Percentiles rank a stretch among this genome's conserved stretches.
Conservation (phyloP, 768 basidiomycete species). For the Leucocoprinus leucothites region DNA sequence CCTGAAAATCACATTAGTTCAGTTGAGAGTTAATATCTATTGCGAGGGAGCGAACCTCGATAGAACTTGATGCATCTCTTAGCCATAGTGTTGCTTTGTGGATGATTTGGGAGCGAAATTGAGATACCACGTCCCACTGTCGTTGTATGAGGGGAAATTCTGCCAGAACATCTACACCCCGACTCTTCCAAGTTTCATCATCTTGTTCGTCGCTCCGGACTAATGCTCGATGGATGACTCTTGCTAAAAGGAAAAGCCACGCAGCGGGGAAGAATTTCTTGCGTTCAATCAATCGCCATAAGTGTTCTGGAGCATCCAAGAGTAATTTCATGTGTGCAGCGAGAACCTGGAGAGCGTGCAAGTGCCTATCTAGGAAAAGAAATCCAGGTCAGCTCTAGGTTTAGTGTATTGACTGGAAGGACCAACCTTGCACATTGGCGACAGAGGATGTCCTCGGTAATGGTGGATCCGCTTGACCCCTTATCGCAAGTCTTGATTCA, state of each 20-base stretch:
- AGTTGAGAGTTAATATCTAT: not conserved
- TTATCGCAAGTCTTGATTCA: conserved; percentile 55
- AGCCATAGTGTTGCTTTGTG: conserved; percentile 85
- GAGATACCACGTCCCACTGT: conserved; percentile 89
- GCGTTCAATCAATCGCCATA: conserved; percentile 84
- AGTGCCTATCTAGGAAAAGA: conserved; percentile 51
- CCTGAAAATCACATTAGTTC: conserved; percentile 35
- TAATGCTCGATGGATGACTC: conserved; percentile 80
- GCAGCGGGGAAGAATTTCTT: conserved; percentile 80
- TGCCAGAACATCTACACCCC: conserved; percentile 63
- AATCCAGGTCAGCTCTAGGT: not conserved
- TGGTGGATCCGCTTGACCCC: conserved; percentile 42
- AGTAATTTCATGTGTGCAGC: conserved; percentile 91
- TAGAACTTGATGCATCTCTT: conserved; percentile 51
- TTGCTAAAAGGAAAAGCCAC: conserved; percentile 82
- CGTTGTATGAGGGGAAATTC: conserved; percentile 88
- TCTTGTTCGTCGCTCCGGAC: conserved; percentile 62
- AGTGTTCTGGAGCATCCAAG: conserved; percentile 86
- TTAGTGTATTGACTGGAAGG: not conserved
- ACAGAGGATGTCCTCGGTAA: conserved; percentile 36
- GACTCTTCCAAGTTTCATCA: conserved; percentile 53
- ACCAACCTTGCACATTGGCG: conserved; percentile 43
- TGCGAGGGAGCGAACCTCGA: conserved; percentile 39
- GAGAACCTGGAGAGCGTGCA: conserved; percentile 67
- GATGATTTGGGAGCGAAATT: conserved; percentile 85